These are phyloP conservation scores for Fusarium mangiferae DNA, from an alignment of 2,329 filamentous ascomycete genomes.

Conservation along the genomic window DNA sequence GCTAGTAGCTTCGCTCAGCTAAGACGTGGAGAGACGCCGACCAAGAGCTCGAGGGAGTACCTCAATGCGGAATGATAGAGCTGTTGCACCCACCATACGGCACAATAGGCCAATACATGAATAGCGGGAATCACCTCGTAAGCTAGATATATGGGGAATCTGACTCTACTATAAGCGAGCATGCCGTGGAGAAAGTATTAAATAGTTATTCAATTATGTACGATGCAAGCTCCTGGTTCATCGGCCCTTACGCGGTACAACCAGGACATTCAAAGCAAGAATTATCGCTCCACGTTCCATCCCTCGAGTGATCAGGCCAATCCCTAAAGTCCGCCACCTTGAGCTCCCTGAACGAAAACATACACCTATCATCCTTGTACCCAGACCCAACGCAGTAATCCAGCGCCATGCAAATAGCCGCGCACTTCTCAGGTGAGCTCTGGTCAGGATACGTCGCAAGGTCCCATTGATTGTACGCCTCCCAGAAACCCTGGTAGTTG, in stretches of 20 bases:
- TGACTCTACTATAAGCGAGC: no score
- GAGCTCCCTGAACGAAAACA: slow-evolving; percentile 6
- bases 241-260: neutral
- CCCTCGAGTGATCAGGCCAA: slow-evolving; percentile 1
- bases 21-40: neutral
- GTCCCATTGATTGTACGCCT: neutral
- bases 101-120: no score
- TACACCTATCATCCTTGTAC: slow-evolving; percentile 4
- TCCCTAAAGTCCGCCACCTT: neutral
- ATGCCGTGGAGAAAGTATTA: no score
- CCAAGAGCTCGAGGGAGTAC: neutral
- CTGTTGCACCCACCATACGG: no score
- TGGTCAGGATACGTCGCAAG: neutral
- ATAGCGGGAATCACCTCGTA: no score
- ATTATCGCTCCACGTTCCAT: slow-evolving; percentile 3
- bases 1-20: neutral
- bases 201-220: no score
- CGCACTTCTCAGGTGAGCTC: slow-evolving; percentile 3
- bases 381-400: slow-evolving; percentile 4
- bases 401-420: neutral
- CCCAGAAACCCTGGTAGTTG: slow-evolving; percentile 4
- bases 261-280: slow-evolving; percentile 7
- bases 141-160: no score
- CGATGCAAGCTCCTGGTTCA: accelerated
- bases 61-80: neutral